Evolutionary conservation across 2,329 filamentous ascomycete genomes (phyloP), one percentile per base, ranked within the genome.

Genomic region (Fusarium veterinarium): DNA sequence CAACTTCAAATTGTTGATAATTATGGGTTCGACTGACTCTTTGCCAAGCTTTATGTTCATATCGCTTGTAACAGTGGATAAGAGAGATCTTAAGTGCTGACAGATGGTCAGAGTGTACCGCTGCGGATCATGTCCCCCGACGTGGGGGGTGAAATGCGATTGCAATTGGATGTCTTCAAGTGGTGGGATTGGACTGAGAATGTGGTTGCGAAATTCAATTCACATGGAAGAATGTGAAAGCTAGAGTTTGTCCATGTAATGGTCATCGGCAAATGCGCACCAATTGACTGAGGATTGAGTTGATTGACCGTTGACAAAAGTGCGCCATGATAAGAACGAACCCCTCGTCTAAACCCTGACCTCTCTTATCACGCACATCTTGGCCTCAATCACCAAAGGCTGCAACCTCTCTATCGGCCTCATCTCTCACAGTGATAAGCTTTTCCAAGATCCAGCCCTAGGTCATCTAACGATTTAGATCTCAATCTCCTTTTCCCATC

Each of bases 81-180:
- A 13, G 13, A 11, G 7, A 19, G 35, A 41, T 20, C 51, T 45
- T 41, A 42, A 51, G 58, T 58, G 57, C 57, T 69, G 49, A 57
- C 57, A 64, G 40, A 8, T 63, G 64, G 64, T 68, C 65, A 53
- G 44, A 68, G 65, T 56, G 33, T 53, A 28, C 33, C 19, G 33
- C 49, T 40, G 33, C 33, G 23, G 49, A 53, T 38, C 49, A 40
- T 40, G 42, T 17, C 42, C 42, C 41, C 41, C 23, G 48, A 42
- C 31, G 25, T 28, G 60, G 42, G 28, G 30, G 28, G 30, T 42
- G 60, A 37, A 19, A 41, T 38, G 37, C 17, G 8, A 37, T 41
- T 42, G n/a, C 20, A 38, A 19, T 25, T 19, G 48, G n/a, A 35
- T 28, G 23, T 20, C 16, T 49, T 28, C 2, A 11, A 12, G 12